Conservation (phyloP, 768 basidiomycete species). For the Tricholoma bakamatsutake region DNA sequence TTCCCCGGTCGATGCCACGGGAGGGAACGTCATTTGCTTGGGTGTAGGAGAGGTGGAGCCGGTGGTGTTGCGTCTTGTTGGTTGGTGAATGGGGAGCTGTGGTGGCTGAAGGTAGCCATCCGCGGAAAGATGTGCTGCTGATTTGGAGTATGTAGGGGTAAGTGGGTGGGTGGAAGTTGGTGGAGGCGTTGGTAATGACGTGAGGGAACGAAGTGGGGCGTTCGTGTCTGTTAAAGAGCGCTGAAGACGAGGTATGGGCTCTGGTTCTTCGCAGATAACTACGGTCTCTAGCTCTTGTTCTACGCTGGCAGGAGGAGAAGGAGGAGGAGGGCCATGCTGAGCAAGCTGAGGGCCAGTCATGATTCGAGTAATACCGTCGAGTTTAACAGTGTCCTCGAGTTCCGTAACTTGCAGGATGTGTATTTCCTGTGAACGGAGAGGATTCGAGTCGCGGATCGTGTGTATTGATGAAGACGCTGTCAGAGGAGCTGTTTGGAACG, state of each 20-base stretch:
- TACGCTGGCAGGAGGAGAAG: constrained; percentile 29
- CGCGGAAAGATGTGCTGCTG: constrained; percentile 21
- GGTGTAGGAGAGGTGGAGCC: constrained; percentile 47
- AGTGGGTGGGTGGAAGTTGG: constrained; percentile 5
- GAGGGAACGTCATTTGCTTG: constrained; percentile 22
- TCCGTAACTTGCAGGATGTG: constrained; percentile 48
- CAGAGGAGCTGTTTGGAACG: constrained; percentile 29
- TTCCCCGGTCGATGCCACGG: constrained; percentile 36
- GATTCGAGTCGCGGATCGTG: constrained; percentile 6
- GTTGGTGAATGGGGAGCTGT: constrained; percentile 26
- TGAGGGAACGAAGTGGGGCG: constrained; percentile 28
- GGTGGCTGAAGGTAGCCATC: constrained; percentile 53
- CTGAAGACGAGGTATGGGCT: constrained; percentile 20
- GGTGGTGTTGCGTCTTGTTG: constrained; percentile 65
- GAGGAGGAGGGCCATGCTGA: constrained; percentile 22
- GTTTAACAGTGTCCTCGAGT: constrained; percentile 34
- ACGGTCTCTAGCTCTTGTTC: constrained; percentile 17
- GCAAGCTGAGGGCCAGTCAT: constrained; percentile 1
- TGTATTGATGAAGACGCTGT: constrained; percentile 15
- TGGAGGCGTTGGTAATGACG: constrained; percentile 14
- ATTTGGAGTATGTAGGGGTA: constrained; percentile 12
- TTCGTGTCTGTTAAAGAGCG: constrained; percentile 50
- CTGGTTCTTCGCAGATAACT: neutral
- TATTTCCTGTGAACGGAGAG: constrained; percentile 36
- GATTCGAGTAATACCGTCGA: constrained; percentile 23